These are phyloP conservation scores for Fusarium vanettenii DNA, from an alignment of 2,329 filamentous ascomycete genomes.

Conservation along the genomic window DNA sequence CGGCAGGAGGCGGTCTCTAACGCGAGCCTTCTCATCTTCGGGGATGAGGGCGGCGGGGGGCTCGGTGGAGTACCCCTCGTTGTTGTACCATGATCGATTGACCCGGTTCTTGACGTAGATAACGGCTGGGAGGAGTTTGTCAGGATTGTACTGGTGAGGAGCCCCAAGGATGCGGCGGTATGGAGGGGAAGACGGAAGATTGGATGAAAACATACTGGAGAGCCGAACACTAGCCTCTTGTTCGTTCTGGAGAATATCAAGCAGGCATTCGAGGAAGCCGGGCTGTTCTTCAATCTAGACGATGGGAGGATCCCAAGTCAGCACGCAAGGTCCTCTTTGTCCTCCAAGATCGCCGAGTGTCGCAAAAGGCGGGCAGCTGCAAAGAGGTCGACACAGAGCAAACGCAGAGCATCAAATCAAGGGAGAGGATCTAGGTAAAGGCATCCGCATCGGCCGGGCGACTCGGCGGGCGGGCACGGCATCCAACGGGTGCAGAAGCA, in stretches of 20 bases:
- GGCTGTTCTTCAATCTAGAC: constrained; percentile 86
- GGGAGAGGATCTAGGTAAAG: background rate
- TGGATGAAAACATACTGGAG: constrained; percentile 75
- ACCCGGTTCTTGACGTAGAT: constrained; percentile 99
- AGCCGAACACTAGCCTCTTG: constrained; percentile 86
- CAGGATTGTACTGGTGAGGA: constrained; percentile 35
- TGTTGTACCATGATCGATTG: constrained; percentile 87
- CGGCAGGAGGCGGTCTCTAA: constrained; percentile 89
- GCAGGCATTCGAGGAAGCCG: constrained; percentile 89
- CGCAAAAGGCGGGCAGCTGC: constrained; percentile 32
- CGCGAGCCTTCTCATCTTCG: constrained; percentile 88
- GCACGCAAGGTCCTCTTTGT: constrained; percentile 13
- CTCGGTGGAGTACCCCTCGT: constrained; percentile 79
- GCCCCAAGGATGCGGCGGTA: constrained; percentile 31
- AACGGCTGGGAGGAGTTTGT: constrained; percentile 71
- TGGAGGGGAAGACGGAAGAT: constrained; percentile 13
- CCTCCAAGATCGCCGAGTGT: constrained; percentile 2
- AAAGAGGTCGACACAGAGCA: constrained; percentile 18
- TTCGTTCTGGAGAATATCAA: constrained; percentile 91
- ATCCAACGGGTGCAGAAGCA: constrained; percentile 1
- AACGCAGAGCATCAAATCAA: constrained; percentile 1
- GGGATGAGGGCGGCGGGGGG: constrained; percentile 71
- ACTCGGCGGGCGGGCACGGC: background rate
- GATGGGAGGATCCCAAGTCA: constrained; percentile 32
- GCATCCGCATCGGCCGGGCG: background rate